Evolutionary conservation across 371 early-diverging fungal genomes (phyloP), one percentile per base, ranked within the genome.

Genomic region (Mucor mucedo): DNA sequence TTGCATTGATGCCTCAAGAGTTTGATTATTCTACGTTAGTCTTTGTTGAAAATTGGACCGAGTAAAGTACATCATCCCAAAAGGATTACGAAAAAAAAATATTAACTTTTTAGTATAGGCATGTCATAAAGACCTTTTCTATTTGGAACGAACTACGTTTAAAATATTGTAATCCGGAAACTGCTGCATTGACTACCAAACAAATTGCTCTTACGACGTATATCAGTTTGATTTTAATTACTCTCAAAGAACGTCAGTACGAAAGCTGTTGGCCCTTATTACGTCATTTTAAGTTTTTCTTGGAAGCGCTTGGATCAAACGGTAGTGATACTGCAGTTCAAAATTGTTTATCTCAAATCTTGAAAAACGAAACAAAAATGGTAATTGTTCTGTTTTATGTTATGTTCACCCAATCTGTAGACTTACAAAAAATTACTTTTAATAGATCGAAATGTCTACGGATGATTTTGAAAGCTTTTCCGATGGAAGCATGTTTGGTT

Each of bases 141-240:
- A 64, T 72, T 10, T 81, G 82, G 82, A 76, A 69, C n/a, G 40
- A 42, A 4, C 14, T 71, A 11, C 58, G 64, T 5, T 32, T n/a
- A 14, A 62, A 49, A n/a, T 70, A 70, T 29, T 70, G 70, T 42
- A 70, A 70, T 50, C 70, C 70, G 0, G 55, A 70, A 33, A 62
- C 70, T 9, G 70, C 62, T 28, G 53, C 65, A 7, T 55, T 65
- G 3, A 68, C 70, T 21, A 67, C 77, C 41, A 74, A 72, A 52
- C 77, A 81, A 33, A 79, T 83, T 60, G 77, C 77, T 2, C 56
- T 86, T 21, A 78, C 81, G 13, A 81, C 82, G 4, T 84, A 81
- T 41, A 71, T 84, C 10, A 75, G 82, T 45, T 59, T 78, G 29
- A 72, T 84, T 4, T 57, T 83, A 28, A 75, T 81, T 52, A 79